phyloP scores from a whole-genome alignment of 208 protist species.

The Leishmania amazonensis region DNA sequence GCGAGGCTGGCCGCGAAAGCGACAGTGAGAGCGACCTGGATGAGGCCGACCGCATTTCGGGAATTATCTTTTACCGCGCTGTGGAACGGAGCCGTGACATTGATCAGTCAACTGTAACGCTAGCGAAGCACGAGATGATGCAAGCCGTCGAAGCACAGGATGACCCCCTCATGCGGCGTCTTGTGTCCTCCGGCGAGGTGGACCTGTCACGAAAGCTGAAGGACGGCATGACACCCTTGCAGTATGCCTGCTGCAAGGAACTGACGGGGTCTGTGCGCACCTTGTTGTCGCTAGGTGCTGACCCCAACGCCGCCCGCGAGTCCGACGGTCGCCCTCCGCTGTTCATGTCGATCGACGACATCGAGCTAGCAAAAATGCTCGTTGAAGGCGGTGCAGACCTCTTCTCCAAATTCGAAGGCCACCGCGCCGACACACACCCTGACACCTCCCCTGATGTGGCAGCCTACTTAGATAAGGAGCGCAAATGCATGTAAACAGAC shows the following conservation, averaged over 20 bases:
- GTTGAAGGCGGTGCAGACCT: constrained; percentile 76
- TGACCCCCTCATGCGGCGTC: constrained; percentile 38
- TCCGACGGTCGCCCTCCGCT: constrained; percentile 77
- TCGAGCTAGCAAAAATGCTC: constrained; percentile 63
- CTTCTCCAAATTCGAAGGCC: constrained; percentile 72
- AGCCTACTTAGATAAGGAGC: constrained; percentile 40
- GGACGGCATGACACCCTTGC: constrained; percentile 85
- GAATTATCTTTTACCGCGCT: constrained; percentile 79
- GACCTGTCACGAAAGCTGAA: constrained; percentile 54
- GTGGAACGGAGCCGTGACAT: constrained; percentile 69
- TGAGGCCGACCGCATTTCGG: constrained; percentile 65
- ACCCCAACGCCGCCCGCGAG: constrained; percentile 65
- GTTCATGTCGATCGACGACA: constrained; percentile 87
- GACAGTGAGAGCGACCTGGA: constrained; percentile 90
- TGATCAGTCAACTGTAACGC: constrained; percentile 54
- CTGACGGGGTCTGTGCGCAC: constrained; percentile 50
- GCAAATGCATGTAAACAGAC: constrained; percentile 42
- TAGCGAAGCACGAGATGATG: constrained; percentile 67
- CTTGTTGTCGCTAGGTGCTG: constrained; percentile 76
- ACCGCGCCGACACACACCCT: constrained; percentile 74
- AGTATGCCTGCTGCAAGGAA: constrained; percentile 73
- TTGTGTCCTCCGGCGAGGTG: constrained; percentile 53
- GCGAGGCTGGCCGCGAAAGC: constrained; percentile 68
- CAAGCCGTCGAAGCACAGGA: constrained; percentile 62
- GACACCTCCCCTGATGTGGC: constrained; percentile 76